Evolutionary conservation across 768 basidiomycete species (phyloP).

Genomic region (Mycena maculata): DNA sequence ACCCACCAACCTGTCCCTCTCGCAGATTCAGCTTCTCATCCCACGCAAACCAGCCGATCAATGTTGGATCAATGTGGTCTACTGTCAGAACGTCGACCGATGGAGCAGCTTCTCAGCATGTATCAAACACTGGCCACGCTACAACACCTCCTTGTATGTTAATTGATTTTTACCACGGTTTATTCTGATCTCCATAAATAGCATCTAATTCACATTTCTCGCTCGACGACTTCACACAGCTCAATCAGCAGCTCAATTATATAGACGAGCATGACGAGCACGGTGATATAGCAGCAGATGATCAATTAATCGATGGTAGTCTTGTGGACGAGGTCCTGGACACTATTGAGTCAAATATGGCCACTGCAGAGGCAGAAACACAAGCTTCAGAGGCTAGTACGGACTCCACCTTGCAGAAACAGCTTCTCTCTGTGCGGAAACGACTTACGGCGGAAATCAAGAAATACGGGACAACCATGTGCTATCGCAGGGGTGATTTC

Average conservation of each 20-base stretch:
- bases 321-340: not conserved
- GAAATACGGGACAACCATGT: not conserved
- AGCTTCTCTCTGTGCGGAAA: not conserved
- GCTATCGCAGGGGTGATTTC: conserved; percentile 5
- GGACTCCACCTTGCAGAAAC: not conserved
- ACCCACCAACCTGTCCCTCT: not conserved
- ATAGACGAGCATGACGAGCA: conserved; percentile 3
- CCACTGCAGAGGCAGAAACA: not conserved
- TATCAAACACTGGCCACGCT: not conserved
- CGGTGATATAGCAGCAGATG: not conserved
- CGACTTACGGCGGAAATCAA: not conserved
- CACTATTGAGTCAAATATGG: not conserved
- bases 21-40: not conserved
- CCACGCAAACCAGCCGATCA: not conserved
- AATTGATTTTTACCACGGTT: not conserved
- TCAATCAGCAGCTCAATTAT: not conserved
- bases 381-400: not conserved
- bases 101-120: not conserved
- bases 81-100: not conserved
- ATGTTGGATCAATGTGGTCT: not conserved
- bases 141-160: not conserved
- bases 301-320: not conserved
- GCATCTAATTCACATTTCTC: not conserved
- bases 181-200: not conserved
- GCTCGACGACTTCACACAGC: not conserved